These are phyloP conservation scores for Chaetomidium leptoderma DNA, from an alignment of 495 filamentous ascomycete species.

Conservation along the genomic window DNA sequence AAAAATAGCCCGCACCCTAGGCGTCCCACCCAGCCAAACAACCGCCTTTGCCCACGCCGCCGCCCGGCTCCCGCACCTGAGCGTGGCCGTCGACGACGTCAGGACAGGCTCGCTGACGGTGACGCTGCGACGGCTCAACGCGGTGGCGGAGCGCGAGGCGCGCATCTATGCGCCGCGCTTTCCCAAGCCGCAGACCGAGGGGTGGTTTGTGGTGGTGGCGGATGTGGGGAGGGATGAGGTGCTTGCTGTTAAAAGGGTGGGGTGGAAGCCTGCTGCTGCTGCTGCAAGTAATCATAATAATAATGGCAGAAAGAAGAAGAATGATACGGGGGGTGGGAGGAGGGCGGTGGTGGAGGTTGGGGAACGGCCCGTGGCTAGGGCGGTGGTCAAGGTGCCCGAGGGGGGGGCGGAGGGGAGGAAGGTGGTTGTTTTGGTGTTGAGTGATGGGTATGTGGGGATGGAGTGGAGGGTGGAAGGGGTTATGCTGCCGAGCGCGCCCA, in stretches of 20 bases:
- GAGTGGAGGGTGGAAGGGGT: slow-evolving; percentile 49
- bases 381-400: slow-evolving; percentile 54
- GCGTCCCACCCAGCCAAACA: slow-evolving; percentile 31
- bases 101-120: slow-evolving; percentile 60
- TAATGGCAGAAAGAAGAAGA: slow-evolving; percentile 15
- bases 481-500: slow-evolving; percentile 21
- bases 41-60: slow-evolving; percentile 54
- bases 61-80: slow-evolving; percentile 61
- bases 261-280: slow-evolving; percentile 64
- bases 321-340: not conserved
- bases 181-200: slow-evolving; percentile 92
- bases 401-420: slow-evolving; percentile 37
- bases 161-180: slow-evolving; percentile 81
- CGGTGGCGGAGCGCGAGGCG: slow-evolving; percentile 55
- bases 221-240: slow-evolving; percentile 66
- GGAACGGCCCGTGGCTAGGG: slow-evolving; percentile 43
- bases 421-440: slow-evolving; percentile 69
- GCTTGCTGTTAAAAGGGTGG: slow-evolving; percentile 76
- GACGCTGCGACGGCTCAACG: slow-evolving; percentile 62
- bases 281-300: slow-evolving; percentile 18
- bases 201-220: slow-evolving; percentile 79
- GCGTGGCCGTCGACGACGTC: slow-evolving; percentile 56
- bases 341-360: slow-evolving; percentile 27
- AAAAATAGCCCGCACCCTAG: slow-evolving; percentile 39
- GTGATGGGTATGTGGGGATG: slow-evolving; percentile 84